phyloP scores from a whole-genome alignment of 83 land plant genomes.

The Picea mariana region DNA sequence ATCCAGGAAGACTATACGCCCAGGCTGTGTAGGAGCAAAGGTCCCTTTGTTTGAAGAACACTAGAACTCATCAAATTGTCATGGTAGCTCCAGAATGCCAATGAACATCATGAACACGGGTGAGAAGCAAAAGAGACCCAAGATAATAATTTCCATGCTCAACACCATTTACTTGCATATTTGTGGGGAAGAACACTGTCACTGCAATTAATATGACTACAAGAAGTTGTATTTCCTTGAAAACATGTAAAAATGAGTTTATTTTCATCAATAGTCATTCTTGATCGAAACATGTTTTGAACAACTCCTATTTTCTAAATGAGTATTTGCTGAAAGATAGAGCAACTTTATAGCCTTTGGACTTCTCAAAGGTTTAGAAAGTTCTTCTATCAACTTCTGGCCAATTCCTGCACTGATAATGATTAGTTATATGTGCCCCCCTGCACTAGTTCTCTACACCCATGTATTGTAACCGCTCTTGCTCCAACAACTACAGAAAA shows the following conservation, averaged over 20 bases:
- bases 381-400: conserved; percentile 21
- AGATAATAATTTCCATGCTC: conserved; percentile 30
- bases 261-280: conserved; percentile 57
- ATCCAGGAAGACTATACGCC: conserved; percentile 59
- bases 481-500: too few species aligned
- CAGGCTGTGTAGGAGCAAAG: conserved; percentile 63
- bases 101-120: conserved; percentile 41
- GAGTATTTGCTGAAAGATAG: conserved; percentile 33
- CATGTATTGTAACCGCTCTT: too few species aligned
- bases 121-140: conserved; percentile 45
- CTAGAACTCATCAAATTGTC: conserved; percentile 54
- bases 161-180: conserved; percentile 1
- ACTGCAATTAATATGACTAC: conserved; percentile 33
- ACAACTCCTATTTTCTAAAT: conserved; percentile 41
- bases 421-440: too few species aligned
- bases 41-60: conserved; percentile 66
- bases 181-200: conserved; percentile 32
- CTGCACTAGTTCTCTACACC: too few species aligned
- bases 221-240: conserved; percentile 45
- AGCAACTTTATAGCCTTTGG: conserved; percentile 31
- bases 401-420: conserved; percentile 9
- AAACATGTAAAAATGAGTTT: conserved; percentile 49
- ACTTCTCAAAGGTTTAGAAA: conserved; percentile 33
- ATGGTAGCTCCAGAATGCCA: conserved; percentile 63
- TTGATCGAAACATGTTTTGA: conserved; percentile 48